Percentiles rank a stretch among this genome's conserved stretches.
Conservation (phyloP, 768 basidiomycete genomes). For the Fomitopsis serialis region DNA sequence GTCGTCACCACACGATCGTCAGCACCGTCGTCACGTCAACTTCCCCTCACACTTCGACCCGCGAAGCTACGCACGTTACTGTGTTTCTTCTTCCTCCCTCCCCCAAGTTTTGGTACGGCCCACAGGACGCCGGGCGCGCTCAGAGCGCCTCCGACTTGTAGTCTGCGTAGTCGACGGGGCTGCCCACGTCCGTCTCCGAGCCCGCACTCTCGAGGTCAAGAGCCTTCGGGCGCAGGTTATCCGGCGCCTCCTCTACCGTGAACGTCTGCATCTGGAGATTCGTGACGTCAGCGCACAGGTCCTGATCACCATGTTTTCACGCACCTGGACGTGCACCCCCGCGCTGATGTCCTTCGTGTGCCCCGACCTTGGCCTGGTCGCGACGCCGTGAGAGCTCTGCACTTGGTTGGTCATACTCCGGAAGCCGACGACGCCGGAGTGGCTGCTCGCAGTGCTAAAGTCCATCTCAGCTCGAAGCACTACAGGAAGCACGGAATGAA, state of each 20-base stretch:
- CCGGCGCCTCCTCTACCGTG: constrained; percentile 31
- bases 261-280: constrained; percentile 61
- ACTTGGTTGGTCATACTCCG: constrained; percentile 26
- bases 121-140: neutral
- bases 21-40: neutral
- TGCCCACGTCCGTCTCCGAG: constrained; percentile 11
- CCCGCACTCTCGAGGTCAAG: constrained; percentile 60
- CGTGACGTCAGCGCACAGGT: neutral
- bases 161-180: constrained; percentile 13
- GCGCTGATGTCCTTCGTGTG: constrained; percentile 35
- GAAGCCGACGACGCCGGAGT: neutral
- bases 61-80: neutral
- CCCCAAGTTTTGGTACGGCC: neutral
- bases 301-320: constrained; percentile 3
- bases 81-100: neutral
- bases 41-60: neutral
- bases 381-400: constrained; percentile 25
- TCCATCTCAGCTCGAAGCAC: neutral
- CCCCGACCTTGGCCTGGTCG: constrained; percentile 45
- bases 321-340: constrained; percentile 56
- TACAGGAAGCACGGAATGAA: neutral
- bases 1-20: neutral
- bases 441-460: constrained; percentile 3
- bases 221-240: constrained; percentile 56
- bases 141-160: constrained; percentile 15